A percentile compares a stretch with the other conserved stretches of the same genome.
Evolutionary conservation across 306 rosid species (phyloP).

Genomic region (Prunus kanzakura): DNA sequence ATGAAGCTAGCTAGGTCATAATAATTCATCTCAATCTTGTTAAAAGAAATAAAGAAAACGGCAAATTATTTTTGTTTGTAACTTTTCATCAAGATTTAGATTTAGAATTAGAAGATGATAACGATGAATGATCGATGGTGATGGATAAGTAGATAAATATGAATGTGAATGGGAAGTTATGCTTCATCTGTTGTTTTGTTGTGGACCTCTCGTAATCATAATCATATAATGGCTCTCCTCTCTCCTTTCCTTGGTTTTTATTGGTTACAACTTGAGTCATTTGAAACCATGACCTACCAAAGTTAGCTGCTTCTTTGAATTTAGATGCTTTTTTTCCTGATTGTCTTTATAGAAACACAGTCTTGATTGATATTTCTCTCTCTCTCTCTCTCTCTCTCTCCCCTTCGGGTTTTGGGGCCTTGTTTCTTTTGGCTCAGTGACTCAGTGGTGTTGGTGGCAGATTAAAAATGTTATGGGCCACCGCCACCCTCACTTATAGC

Average conservation of each 20-base stretch:
- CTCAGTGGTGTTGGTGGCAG: conserved; percentile 28
- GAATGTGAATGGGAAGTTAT: background rate
- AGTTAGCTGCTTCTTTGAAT: background rate
- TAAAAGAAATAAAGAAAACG: background rate
- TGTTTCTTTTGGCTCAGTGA: background rate
- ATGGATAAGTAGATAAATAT: conserved; percentile 1
- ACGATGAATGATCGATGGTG: background rate
- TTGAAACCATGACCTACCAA: conserved; percentile 16
- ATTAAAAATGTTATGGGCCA: conserved; percentile 53
- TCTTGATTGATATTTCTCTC: background rate
- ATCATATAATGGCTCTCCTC: background rate
- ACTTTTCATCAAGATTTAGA: background rate
- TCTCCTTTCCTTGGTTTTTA: conserved; percentile 11
- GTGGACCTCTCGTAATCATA: background rate
- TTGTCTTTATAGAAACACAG: conserved; percentile 9
- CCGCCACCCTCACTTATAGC: conserved; percentile 54
- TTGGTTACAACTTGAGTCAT: conserved; percentile 43
- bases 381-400: background rate
- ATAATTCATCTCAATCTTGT: conserved; percentile 8
- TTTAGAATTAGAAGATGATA: background rate
- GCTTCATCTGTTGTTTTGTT: too few relatives aligned
- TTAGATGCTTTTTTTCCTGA: background rate
- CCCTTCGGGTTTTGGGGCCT: background rate
- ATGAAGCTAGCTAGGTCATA: background rate
- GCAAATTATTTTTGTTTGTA: background rate